Conservation (phyloP, 768 basidiomycete species). For the Suillus spraguei region DNA sequence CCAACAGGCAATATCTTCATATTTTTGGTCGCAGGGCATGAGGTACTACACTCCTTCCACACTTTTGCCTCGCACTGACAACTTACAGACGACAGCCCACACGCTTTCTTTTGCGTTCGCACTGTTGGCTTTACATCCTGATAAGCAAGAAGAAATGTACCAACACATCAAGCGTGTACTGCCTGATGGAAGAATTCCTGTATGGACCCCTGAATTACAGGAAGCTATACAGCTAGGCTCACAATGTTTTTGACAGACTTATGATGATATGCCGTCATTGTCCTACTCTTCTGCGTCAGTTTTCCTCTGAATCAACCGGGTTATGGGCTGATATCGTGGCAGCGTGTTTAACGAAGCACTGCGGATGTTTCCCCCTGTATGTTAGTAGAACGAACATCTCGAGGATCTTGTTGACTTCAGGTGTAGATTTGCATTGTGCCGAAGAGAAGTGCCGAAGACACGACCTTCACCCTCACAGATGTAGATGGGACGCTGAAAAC, state of each 20-base stretch:
- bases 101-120: conserved; percentile 35
- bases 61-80: conserved; percentile 1
- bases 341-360: conserved; percentile 36
- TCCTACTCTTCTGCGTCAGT: conserved; percentile 30
- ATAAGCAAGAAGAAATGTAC: conserved; percentile 40
- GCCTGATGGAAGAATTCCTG: conserved; percentile 27
- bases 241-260: no score
- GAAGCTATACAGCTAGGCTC: conserved; percentile 29
- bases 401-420: not conserved
- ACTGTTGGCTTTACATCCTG: conserved; percentile 40
- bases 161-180: conserved; percentile 33
- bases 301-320: not conserved
- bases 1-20: conserved; percentile 39
- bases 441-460: conserved; percentile 49
- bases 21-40: conserved; percentile 59
- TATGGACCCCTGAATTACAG: conserved; percentile 13
- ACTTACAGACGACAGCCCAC: conserved; percentile 35
- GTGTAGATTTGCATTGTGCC: conserved; percentile 44
- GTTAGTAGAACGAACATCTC: conserved; percentile 7
- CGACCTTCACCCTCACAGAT: no score
- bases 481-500: no score
- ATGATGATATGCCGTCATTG: conserved; percentile 24
- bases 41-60: conserved; percentile 36
- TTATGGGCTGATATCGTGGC: conserved; percentile 3
- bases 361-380: conserved; percentile 33